Evolutionary conservation across 2,329 filamentous ascomycete species (phyloP).

Genomic region (Talaromyces albobiverticillius): DNA sequence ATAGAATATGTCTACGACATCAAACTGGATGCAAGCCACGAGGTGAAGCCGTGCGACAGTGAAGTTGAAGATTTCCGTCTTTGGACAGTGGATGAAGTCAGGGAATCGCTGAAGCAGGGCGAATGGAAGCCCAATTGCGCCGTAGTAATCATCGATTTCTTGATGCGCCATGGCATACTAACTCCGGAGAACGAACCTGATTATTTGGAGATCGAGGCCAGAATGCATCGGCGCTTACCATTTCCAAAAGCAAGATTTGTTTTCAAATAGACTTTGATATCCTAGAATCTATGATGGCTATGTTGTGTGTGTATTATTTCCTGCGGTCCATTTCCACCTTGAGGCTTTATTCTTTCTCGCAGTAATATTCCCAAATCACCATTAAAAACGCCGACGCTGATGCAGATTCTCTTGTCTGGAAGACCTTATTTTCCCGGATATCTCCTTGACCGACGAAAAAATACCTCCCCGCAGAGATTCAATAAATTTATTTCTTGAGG

Average conservation of each 20-base stretch:
- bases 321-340: neutral
- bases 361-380: conserved; percentile 1
- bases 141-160: conserved; percentile 81
- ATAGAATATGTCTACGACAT: conserved; percentile 90
- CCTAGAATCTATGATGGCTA: conserved; percentile 1
- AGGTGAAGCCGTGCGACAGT: conserved; percentile 75
- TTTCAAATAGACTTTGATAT: conserved; percentile 19
- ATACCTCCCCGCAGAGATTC: too few species aligned
- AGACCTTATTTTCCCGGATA: conserved; percentile 8
- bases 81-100: conserved; percentile 72
- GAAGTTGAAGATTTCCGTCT: conserved; percentile 86
- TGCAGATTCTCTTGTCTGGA: conserved; percentile 25
- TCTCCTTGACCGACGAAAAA: too few species aligned
- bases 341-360: neutral
- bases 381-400: conserved; percentile 43
- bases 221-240: conserved; percentile 74
- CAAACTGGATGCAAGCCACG: conserved; percentile 65
- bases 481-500: conserved; percentile 81
- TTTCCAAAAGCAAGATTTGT: conserved; percentile 63
- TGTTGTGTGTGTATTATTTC: neutral
- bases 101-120: conserved; percentile 64
- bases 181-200: conserved; percentile 75
- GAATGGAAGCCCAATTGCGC: conserved; percentile 94
- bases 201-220: conserved; percentile 70
- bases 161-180: conserved; percentile 78